Conservation (phyloP, 805 yeast species). For the Hanseniaspora vineae region DNA sequence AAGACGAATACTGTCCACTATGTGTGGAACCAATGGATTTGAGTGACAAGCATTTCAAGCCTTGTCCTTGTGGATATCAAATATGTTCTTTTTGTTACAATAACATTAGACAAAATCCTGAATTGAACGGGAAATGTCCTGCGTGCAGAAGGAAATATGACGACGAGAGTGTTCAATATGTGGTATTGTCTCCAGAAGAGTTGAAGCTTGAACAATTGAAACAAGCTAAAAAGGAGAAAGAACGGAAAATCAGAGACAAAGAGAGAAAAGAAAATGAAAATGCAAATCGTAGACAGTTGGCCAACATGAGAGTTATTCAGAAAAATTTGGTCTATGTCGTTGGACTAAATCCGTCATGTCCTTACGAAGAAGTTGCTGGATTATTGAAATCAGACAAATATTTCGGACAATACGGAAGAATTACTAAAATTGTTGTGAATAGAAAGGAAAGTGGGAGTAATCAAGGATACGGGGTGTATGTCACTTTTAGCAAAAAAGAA, state of each 20-base stretch:
- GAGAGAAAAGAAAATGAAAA: conserved; percentile 85
- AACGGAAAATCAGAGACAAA: conserved; percentile 74
- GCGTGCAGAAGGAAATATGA: conserved; percentile 93
- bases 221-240: conserved; percentile 69
- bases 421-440: conserved; percentile 85
- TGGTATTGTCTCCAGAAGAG: conserved; percentile 74
- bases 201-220: conserved; percentile 65
- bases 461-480: conserved; percentile 89
- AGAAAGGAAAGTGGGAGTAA: conserved; percentile 45
- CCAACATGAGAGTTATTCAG: conserved; percentile 97
- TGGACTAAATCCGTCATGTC: conserved; percentile 78
- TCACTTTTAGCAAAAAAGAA: conserved; percentile 83
- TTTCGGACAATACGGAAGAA: conserved; percentile 97
- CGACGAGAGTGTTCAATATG: conserved; percentile 85
- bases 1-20: conserved; percentile 51
- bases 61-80: conserved; percentile 99
- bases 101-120: conserved; percentile 90
- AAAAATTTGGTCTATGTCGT: conserved; percentile 94
- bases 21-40: conserved; percentile 98
- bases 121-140: conserved; percentile 91
- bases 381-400: conserved; percentile 80
- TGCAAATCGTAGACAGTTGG: conserved; percentile 70
- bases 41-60: conserved; percentile 90
- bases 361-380: conserved; percentile 74
- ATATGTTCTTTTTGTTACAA: conserved; percentile 97